Evolutionary conservation across 768 basidiomycete genomes (phyloP).

Genomic region (Lactarius sanguifluus): DNA sequence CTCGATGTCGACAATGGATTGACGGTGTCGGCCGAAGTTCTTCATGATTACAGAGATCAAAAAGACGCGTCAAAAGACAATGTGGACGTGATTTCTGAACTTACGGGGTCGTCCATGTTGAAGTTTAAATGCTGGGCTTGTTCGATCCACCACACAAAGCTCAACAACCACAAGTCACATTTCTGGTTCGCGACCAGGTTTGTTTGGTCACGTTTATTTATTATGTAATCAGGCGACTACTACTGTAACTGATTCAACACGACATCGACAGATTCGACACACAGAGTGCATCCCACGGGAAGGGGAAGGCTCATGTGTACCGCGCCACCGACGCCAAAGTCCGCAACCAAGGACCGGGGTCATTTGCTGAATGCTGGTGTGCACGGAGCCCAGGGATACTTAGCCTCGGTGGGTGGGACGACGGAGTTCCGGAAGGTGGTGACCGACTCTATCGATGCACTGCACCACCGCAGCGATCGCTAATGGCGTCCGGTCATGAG

Average conservation of each 20-base stretch:
- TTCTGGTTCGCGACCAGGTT: background rate
- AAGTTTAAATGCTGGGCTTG: background rate
- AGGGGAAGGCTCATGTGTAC: background rate
- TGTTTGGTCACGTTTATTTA: conserved; percentile 11
- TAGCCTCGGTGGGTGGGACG: background rate
- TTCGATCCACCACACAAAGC: conserved; percentile 5
- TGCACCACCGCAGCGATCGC: background rate
- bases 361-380: background rate
- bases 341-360: conserved; percentile 10
- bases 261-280: too few relatives aligned
- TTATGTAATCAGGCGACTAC: background rate
- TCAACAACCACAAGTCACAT: conserved; percentile 2
- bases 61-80: conserved; percentile 3
- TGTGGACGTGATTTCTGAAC: background rate
- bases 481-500: background rate
- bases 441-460: background rate
- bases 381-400: background rate
- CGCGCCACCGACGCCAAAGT: background rate
- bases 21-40: conserved; percentile 58
- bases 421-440: background rate
- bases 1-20: conserved; percentile 71
- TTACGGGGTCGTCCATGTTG: conserved; percentile 23
- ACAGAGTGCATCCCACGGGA: background rate
- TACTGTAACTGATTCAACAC: background rate
- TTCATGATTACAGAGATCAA: conserved; percentile 7